Conservation (phyloP, 345 rosid genomes). For the Eucalyptus regnans region DNA sequence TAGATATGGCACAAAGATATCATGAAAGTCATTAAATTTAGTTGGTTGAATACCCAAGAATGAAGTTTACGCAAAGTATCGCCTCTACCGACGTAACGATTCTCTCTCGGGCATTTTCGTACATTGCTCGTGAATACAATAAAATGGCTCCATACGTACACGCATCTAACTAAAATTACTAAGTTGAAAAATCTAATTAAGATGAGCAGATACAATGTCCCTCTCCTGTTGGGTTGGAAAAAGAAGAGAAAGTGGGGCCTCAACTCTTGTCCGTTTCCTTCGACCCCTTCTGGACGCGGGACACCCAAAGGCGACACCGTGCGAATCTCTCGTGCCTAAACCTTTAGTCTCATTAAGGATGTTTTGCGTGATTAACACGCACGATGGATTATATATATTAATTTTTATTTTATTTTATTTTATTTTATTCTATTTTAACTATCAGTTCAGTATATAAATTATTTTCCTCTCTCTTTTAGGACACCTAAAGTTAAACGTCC, state of each 20-base stretch:
- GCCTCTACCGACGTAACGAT: accelerated
- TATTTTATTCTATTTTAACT: no score
- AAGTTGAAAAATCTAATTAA: neutral
- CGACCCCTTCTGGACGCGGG: neutral
- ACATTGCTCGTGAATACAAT: neutral
- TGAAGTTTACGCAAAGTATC: neutral
- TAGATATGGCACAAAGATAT: accelerated
- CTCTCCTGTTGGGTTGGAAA: neutral
- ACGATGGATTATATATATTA: neutral
- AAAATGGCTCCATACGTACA: neutral
- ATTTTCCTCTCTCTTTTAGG: no score
- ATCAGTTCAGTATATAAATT: no score
- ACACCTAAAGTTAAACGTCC: no score
- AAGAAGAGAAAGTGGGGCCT: accelerated
- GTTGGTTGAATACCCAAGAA: neutral
- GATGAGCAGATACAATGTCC: neutral
- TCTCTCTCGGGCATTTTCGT: neutral
- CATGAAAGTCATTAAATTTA: no score
- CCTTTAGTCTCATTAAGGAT: neutral
- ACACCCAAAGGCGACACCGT: neutral
- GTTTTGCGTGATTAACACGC: neutral
- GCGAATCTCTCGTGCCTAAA: neutral
- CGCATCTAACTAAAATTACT: neutral
- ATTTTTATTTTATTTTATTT: no score
- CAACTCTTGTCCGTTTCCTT: neutral